Base-by-base conservation (phyloP, 208 protist species). In the Kentomonas sorsogonicus region DNA sequence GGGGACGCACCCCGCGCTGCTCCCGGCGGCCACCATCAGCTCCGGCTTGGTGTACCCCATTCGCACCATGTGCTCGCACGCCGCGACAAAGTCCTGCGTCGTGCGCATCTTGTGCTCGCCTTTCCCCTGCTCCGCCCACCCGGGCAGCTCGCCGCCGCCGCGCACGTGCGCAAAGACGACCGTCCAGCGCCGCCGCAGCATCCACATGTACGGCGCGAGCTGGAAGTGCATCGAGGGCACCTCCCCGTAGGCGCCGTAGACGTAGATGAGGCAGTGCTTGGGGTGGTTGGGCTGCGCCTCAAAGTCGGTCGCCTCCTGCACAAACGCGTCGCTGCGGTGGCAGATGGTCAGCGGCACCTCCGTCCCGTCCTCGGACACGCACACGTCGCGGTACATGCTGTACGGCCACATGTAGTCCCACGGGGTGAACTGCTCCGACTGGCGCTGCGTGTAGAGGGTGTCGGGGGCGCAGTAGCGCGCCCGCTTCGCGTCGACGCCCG, bases 401-500 rank as follows among this genome's bases (percentile, higher is more conserved):
- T 95, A 93, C 1, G 89, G 89, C 86, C 89, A 95, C 89, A 95
- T 95, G 73, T 95, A 95, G 65, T 95, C 89, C 83, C 82, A 93
- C 46, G 89, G 86, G 5, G 85, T 95, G 55, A 91, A 91, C 56
- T 90, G 82, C 66, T 95, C 85, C 16, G 85, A 70, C 60, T 95
- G 89, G n/a, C 89, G 79, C 69, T 95, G 89, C 53, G 89, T 93
- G 61, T 89, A 95, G 40, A 95, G 69, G 25, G 84, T 79, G 38
- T 91, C 83, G 26, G 85, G 75, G 3, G 78, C 54, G 56, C 84
- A 91, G 60, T 84, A 33, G 20, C 55, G 69, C 20, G 83, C 75
- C 53, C 84, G 72, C 22, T 69, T 70, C 0, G 85, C 64, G 0
- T 83, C 91, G 47, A 95, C 79, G 34, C 82, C 77, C 9, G 75